Base-by-base conservation (phyloP, 495 filamentous ascomycete species). In the Neurospora sp. region DNA sequence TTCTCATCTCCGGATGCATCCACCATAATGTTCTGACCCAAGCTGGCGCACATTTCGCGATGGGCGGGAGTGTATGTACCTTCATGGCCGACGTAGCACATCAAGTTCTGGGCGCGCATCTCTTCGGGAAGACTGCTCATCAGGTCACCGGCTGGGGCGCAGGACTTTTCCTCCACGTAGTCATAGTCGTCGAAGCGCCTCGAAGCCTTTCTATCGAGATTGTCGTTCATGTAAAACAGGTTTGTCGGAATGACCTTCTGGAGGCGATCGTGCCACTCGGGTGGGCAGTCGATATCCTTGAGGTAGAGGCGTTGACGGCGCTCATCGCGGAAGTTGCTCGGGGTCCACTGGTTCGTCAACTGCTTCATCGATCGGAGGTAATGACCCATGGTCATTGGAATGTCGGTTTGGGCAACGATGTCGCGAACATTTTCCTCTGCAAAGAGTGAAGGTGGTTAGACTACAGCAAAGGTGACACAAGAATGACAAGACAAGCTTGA, bases 41-140 rank as follows among this genome's bases (percentile, higher is more conserved):
- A 85, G 73, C 91, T 96, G 18, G 92, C 96, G 82, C 95, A 99
- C 96, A 99, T 99, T 79, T 99, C 96, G 78, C 93, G 90, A 80
- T 99, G 96, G 18, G 94, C 92, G 71, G 96, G 94, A 0, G 96
- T 99, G 78, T 96, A 99, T 3, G 96, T 99, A 1, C 96, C 96
- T 83, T 99, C 96, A 77, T 98, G 96, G 3, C 96, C 96, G 75
- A 98, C 91, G 79, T 99, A 99, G 82, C 94, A 98, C 95, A 98
- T 97, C 78, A 99, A 86, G 73, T 99, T 99, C 74, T 96, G 91
- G 8, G 96, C 96, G 23, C 94, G 89, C 92, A 97, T 96, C 27
- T 89, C 84, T 14, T 86, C 81, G 0, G 94, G 92, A n/a, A 99
- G 87, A 75, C 91, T 93, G 79, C 93, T 94, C 96, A 99, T 99